Evolutionary conservation across 768 basidiomycete genomes (phyloP), one percentile per base, ranked within the genome.

Genomic region (Boletus coccyginus): DNA sequence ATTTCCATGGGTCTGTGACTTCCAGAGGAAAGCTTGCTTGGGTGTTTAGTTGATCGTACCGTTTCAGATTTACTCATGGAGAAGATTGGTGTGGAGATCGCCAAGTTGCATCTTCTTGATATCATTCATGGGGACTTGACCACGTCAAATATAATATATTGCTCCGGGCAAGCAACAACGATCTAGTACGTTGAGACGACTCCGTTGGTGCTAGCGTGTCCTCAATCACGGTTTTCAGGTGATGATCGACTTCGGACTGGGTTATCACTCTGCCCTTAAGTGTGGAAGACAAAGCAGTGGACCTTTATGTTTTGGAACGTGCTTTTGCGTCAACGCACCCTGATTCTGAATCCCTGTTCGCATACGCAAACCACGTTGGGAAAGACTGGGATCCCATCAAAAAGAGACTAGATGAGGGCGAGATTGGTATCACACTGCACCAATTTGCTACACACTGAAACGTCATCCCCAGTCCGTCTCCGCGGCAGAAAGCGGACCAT

Each of bases 281-380:
- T n/a, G 82, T 88, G 9, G 97, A 99, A 73, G 92, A 98, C 72
- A 95, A 96, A 64, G 95, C 97, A 0, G 97, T 98, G 7, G 97
- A 99, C 71, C 81, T 99, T 2, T 99, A 97, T 68, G 97, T 99
- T 17, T 81, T 99, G 35, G 97, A 99, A 72, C 84, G 97, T 31
- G 96, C 97, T 1, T 97, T 99, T 69, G 75, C 87, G 0, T 97
- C 94, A 0, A 98, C 96, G 1, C 97, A 99, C 72, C 97, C 97
- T 0, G 85, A 88, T 35, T 90, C 92, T 4, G 90, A 90, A 70
- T 81, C 80, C 0, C 73, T 94, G 48, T 95, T 94, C 63, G 77
- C 82, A 0, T 82, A 94, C 64, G 80, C 77, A 45, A 69, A 68
- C 45, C 75, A 69, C 59, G 74, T 83, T 71, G 85, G 86, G 7